phyloP scores from a whole-genome alignment of 768 basidiomycete genomes.

The Termitomyces sp. region DNA sequence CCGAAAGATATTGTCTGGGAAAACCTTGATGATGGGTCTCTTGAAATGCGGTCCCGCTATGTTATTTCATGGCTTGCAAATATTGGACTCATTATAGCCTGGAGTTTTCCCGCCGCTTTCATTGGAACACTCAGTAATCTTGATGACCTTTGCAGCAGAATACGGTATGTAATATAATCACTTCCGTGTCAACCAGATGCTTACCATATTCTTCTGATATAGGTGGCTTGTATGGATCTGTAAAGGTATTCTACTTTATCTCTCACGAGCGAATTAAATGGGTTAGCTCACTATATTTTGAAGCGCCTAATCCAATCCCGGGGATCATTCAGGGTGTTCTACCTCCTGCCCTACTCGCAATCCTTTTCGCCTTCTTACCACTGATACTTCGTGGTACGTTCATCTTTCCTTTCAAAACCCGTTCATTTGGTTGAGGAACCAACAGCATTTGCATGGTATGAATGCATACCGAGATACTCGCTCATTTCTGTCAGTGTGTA shows the following conservation, averaged over 20 bases:
- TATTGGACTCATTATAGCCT: slow-evolving; percentile 53
- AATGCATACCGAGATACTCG: slow-evolving; percentile 65
- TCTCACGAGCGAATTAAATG: not conserved
- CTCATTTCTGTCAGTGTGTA: slow-evolving; percentile 68
- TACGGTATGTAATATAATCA: slow-evolving; percentile 26
- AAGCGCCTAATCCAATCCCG: slow-evolving; percentile 29
- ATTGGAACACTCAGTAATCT: slow-evolving; percentile 62
- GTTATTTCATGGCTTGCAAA: slow-evolving; percentile 51
- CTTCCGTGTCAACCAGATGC: not conserved
- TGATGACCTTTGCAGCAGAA: slow-evolving; percentile 41
- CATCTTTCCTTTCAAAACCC: not conserved
- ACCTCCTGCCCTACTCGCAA: slow-evolving; percentile 57
- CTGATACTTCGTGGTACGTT: not conserved
- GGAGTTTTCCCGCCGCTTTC: slow-evolving; percentile 63
- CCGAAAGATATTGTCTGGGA: slow-evolving; percentile 54
- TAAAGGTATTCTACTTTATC: not conserved
- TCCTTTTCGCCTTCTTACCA: slow-evolving; percentile 55
- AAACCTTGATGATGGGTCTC: slow-evolving; percentile 45
- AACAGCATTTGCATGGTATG: slow-evolving; percentile 54
- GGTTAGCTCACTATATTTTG: not conserved
- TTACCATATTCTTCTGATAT: not conserved
- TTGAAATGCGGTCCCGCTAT: slow-evolving; percentile 50
- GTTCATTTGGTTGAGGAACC: slow-evolving; percentile 40
- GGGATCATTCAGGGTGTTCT: slow-evolving; percentile 64
- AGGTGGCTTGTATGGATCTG: not conserved